Base-by-base conservation (phyloP, 148 eudicot genomes). In the Rhododendron kiyosumense region DNA sequence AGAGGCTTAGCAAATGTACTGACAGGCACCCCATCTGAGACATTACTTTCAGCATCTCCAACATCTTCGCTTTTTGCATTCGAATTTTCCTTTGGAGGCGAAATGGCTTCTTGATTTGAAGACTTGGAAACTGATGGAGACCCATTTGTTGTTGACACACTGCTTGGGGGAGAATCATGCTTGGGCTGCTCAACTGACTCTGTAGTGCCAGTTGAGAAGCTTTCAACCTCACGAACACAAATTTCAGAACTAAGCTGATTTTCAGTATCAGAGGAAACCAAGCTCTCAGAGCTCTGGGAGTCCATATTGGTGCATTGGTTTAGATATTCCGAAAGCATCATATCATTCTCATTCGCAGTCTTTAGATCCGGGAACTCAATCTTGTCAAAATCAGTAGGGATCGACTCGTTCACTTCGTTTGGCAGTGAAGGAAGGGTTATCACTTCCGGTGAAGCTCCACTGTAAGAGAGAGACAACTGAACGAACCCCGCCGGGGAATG, bases 401-500 rank as follows among this genome's bases (percentile, higher is more conserved):
- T 84, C 10, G 91, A 84, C n/a, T 85, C 91, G 2, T 3, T 32
- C 22, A 51, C 88, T 81, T 85, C 84, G 38, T 84, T 71, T 7
- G 45, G 81, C 14, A 14, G 57, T 14, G 22, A 20, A 46, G 36
- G 84, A 78, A 94, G 89, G 1, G 86, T 83, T 65, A 96, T 88
- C 30, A 96, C 91, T 8, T 94, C 98, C 1, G 98, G 96, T 45
- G 86, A 89, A 61, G 93, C 85, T 65, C 98, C 98, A 13, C 85
- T 76, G 84, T 96, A 96, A 5, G 93, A 88, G 48, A 96, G 89
- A 45, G 98, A 90, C 81, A 96, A 46, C 78, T 91, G 94, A 74
- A 96, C 98, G 86, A 93, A 96, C 78, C 98, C 98, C 6, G 98
- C 92, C 0, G 96, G 98, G 65, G 98, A 93, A 85, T 94, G 96